Evolutionary conservation across 2,329 filamentous ascomycete genomes (phyloP), one percentile per base, ranked within the genome.

Genomic region (Domatiomyces catenatus): DNA sequence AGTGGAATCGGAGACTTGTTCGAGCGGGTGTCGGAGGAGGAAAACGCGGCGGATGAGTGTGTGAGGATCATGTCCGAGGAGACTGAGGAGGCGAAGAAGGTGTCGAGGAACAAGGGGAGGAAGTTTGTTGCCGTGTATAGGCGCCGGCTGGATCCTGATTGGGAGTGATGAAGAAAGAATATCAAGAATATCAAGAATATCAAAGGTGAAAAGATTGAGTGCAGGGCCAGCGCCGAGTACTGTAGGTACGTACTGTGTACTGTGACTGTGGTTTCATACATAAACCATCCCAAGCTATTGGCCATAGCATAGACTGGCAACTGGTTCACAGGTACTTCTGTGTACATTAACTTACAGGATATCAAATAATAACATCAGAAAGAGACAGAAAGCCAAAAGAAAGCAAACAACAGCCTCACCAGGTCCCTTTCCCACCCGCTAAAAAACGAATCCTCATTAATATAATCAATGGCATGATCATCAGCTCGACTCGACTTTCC

Each of bases 81-180:
- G 69, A 98, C 93, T 2, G 92, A 98, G 67, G 93, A 98, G 71
- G 87, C 89, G 32, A 95, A 94, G 73, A 98, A 98, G 71, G 92
- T 98, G 12, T 79, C 81, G 60, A 79, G 92, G 63, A 94, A 96
- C 68, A 80, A 85, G 43, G 92, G 92, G 0, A 78, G 80, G 63
- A 98, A 96, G 69, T 94, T 84, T 68, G 83, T 96, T 46, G 90
- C 88, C 42, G 78, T 94, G 47, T 98, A 92, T 66, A 77, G 84
- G 62, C 80, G 92, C 55, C 69, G 83, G 55, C 81, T 84, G 62
- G 83, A 94, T 70, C 88, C 87, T 6, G 74, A 77, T 17, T 94
- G 87, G 87, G 59, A 63, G 55, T 24, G 22, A 24, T 24, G 22
- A 32, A 32, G 28, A 32, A 12, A 24, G 6, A 24, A 24, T 24